These are phyloP conservation scores for Rhizomucor miehei DNA, from an alignment of 371 early-diverging fungal genomes.

Conservation along the genomic window DNA sequence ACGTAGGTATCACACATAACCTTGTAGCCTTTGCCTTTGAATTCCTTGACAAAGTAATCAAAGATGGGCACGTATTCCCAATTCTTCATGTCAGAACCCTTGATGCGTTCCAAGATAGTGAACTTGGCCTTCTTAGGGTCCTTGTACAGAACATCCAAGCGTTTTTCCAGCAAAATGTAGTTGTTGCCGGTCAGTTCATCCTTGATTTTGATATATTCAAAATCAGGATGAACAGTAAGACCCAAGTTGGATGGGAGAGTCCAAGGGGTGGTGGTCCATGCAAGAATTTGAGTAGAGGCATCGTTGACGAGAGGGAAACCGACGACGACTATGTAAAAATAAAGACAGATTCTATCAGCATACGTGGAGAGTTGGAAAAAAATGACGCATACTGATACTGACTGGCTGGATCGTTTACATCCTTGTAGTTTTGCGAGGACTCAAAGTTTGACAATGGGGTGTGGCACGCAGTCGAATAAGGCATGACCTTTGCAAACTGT, in stretches of 20 bases:
- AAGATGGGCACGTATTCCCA: constrained; percentile 94
- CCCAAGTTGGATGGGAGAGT: constrained; percentile 98
- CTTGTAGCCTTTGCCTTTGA: constrained; percentile 83
- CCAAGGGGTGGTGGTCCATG: constrained; percentile 99
- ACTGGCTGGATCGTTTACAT: constrained; percentile 96
- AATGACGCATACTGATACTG: constrained; percentile 12
- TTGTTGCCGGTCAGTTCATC: constrained; percentile 75
- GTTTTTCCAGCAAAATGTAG: constrained; percentile 87
- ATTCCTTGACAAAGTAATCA: constrained; percentile 72
- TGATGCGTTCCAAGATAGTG: constrained; percentile 76
- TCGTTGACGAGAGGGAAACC: constrained; percentile 93
- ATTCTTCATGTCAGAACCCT: constrained; percentile 87
- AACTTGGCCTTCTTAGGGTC: constrained; percentile 94
- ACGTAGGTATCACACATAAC: constrained; percentile 94
- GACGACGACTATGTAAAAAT: constrained; percentile 67
- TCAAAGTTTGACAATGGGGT: constrained; percentile 99
- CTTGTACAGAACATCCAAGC: constrained; percentile 89
- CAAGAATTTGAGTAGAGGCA: constrained; percentile 79
- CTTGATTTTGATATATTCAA: constrained; percentile 95
- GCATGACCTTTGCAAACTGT: constrained; percentile 89
- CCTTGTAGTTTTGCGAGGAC: constrained; percentile 99
- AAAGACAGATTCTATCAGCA: no score
- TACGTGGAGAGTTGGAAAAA: no score
- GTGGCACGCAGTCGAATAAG: constrained; percentile 96
- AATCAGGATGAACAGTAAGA: constrained; percentile 91